These are phyloP conservation scores for Aurifilum marmelostoma DNA, from an alignment of 2,329 filamentous ascomycete genomes.

Conservation along the genomic window DNA sequence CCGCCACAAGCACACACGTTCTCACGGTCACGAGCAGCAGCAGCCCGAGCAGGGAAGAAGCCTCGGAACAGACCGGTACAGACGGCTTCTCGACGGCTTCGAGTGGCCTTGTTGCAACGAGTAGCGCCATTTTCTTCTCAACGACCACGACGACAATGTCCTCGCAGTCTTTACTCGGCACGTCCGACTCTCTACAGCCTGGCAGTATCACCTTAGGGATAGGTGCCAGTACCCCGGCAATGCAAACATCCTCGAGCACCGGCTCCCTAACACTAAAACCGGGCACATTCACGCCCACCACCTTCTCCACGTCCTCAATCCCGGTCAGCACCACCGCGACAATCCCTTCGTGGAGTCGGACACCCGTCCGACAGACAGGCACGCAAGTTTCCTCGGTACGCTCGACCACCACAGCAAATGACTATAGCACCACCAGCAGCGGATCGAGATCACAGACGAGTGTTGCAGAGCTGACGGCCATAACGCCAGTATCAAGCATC, in stretches of 20 bases:
- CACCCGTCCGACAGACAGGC: background rate
- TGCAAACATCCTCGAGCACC: background rate
- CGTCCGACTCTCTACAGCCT: background rate
- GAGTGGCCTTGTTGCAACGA: background rate
- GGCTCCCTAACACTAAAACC: background rate
- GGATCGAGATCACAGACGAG: background rate
- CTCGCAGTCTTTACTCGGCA: background rate
- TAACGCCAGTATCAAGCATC: background rate
- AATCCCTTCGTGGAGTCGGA: background rate
- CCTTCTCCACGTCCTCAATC: no score
- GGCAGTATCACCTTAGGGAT: background rate
- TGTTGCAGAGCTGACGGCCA: background rate
- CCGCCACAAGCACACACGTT: background rate
- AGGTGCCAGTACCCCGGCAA: background rate
- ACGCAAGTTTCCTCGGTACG: background rate
- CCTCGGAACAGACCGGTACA: background rate
- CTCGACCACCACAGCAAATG: background rate
- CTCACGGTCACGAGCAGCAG: background rate
- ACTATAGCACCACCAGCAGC: conserved; percentile 3
- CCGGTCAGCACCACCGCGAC: background rate
- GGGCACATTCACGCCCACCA: background rate
- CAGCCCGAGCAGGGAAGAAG: background rate
- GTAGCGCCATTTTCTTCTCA: background rate
- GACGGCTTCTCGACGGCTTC: background rate
- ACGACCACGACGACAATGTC: background rate